Conservation (phyloP, 2,329 filamentous ascomycete species). For the Fusarium avenaceum region DNA sequence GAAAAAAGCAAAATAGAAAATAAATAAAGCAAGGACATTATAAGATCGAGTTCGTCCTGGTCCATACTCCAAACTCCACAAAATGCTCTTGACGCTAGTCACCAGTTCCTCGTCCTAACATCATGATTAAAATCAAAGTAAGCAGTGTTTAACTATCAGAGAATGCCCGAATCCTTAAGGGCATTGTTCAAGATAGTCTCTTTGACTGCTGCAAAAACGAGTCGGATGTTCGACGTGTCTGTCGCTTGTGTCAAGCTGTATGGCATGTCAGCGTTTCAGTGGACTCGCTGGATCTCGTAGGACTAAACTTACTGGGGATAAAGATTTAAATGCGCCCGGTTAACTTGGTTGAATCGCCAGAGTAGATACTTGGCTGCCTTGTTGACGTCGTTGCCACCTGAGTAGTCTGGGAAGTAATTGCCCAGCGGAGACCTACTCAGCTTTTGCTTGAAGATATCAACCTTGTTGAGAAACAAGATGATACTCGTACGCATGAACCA, state of each 20-base stretch:
- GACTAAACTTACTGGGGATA: slow-evolving; percentile 86
- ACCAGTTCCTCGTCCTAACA: slow-evolving; percentile 44
- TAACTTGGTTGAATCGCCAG: slow-evolving; percentile 99
- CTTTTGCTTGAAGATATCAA: slow-evolving; percentile 97
- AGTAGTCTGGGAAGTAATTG: slow-evolving; percentile 98
- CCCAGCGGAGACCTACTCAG: slow-evolving; percentile 88
- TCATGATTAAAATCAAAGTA: slow-evolving; percentile 41
- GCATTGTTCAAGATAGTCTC: slow-evolving; percentile 99
- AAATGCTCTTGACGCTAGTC: slow-evolving; percentile 50
- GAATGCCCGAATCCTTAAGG: slow-evolving; percentile 96
- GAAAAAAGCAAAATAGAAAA: slow-evolving; percentile 12
- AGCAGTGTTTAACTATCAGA: slow-evolving; percentile 64
- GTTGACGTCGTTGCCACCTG: slow-evolving; percentile 96
- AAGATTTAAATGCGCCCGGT: slow-evolving; percentile 92
- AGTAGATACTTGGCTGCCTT: slow-evolving; percentile 97
- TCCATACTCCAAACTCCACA: slow-evolving; percentile 45
- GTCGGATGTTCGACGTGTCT: slow-evolving; percentile 96
- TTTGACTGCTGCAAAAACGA: slow-evolving; percentile 98
- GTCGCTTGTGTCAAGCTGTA: slow-evolving; percentile 95
- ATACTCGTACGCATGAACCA: slow-evolving; percentile 99
- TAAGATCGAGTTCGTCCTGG: slow-evolving; percentile 45
- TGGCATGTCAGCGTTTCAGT: slow-evolving; percentile 35
- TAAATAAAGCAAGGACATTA: slow-evolving; percentile 39
- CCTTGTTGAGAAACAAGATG: slow-evolving; percentile 98
- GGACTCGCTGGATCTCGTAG: neutral